Percentiles rank a stretch among this genome's conserved stretches.
phyloP scores from a whole-genome alignment of 768 basidiomycete species.

The Paxillus involutus region DNA sequence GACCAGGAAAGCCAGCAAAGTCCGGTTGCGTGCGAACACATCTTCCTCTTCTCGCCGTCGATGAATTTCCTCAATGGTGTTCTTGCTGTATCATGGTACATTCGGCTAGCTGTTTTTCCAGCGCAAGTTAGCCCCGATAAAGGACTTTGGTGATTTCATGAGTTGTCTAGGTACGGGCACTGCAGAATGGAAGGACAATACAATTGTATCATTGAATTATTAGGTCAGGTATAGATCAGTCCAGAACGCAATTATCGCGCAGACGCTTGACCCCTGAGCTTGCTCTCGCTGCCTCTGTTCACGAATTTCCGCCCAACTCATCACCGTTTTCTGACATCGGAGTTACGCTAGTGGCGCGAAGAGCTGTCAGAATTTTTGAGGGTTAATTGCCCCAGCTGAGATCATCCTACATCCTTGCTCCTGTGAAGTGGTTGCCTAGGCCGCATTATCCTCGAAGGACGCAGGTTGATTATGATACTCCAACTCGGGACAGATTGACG shows the following conservation, averaged over 20 bases:
- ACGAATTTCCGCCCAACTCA: slow-evolving; percentile 5
- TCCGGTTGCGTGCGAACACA: slow-evolving; percentile 21
- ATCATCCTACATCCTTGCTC: background rate
- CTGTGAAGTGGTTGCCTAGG: background rate
- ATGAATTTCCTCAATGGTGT: slow-evolving; percentile 6
- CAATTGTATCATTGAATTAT: slow-evolving; percentile 15
- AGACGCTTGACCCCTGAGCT: slow-evolving; percentile 23
- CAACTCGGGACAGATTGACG: slow-evolving; percentile 8
- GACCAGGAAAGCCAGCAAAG: slow-evolving; percentile 27
- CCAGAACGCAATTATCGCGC: slow-evolving; percentile 24
- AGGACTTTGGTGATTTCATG: slow-evolving; percentile 11
- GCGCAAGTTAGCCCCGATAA: slow-evolving; percentile 5
- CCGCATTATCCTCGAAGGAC: slow-evolving; percentile 17
- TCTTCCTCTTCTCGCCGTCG: slow-evolving; percentile 27
- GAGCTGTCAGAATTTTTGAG: slow-evolving; percentile 9
- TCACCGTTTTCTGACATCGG: background rate
- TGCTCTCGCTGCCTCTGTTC: background rate
- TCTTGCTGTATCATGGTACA: no score
- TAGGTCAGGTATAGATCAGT: slow-evolving; percentile 29
- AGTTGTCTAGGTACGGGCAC: slow-evolving; percentile 15
- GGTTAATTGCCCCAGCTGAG: no score
- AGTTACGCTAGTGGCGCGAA: slow-evolving; percentile 3
- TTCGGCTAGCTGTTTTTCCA: background rate
- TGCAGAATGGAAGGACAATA: background rate
- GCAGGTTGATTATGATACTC: slow-evolving; percentile 2